These are phyloP conservation scores for Gaultheria prostrata DNA, from an alignment of 148 eudicot species.

Conservation along the genomic window DNA sequence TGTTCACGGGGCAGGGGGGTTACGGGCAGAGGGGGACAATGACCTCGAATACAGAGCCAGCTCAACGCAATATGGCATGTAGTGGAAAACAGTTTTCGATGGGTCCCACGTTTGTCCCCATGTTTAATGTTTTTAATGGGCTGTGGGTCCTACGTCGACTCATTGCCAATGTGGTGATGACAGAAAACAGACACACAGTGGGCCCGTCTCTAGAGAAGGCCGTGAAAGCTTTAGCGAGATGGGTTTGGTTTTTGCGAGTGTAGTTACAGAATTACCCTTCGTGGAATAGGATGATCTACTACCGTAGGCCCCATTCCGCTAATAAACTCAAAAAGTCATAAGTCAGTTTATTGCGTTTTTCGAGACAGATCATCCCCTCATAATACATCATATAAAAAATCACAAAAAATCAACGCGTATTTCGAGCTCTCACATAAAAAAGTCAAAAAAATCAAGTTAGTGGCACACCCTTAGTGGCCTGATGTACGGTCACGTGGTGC, in stretches of 20 bases:
- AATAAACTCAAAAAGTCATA: no score
- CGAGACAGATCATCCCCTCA: no score
- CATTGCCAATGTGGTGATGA: conserved; percentile 20
- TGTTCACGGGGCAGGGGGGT: conserved; percentile 6
- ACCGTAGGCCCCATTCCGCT: no score
- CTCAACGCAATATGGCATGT: conserved; percentile 4
- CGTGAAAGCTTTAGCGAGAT: neutral
- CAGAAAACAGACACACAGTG: conserved; percentile 14
- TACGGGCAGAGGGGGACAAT: conserved; percentile 24
- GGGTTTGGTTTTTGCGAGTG: neutral
- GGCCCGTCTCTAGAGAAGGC: conserved; percentile 9
- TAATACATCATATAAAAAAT: no score
- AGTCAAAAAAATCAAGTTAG: no score
- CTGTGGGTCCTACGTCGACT: conserved; percentile 17
- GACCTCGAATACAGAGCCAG: conserved; percentile 21
- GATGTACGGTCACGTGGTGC: no score
- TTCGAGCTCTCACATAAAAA: no score
- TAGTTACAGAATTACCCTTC: neutral
- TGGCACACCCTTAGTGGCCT: no score
- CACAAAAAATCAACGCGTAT: no score
- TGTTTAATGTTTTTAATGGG: neutral
- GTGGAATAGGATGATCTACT: neutral
- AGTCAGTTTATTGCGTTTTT: no score
- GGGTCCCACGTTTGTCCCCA: neutral
- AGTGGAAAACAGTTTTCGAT: neutral